Percentiles rank a stretch among this genome's conserved stretches.
Conservation (phyloP, 163 green algal species). For the Trebouxiophyceae sp. region DNA sequence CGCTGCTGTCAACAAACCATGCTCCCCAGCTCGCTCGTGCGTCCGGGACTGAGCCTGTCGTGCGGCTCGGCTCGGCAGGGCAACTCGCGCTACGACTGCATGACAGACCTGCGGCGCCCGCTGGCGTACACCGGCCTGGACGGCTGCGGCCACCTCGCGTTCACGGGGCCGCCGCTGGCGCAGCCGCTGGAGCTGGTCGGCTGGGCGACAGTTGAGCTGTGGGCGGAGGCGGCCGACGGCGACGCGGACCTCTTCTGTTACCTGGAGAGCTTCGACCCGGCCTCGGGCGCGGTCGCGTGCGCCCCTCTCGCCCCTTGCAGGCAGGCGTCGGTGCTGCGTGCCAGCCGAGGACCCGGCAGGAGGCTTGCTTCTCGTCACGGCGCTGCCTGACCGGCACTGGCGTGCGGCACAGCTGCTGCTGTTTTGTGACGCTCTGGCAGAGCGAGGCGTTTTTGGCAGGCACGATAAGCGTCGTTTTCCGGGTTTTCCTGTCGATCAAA, state of each 20-base stretch:
- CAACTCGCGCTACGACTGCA: background rate
- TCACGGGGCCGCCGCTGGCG: background rate
- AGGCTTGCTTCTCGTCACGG: background rate
- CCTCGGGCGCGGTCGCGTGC: background rate
- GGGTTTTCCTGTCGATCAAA: no score
- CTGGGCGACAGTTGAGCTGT: background rate
- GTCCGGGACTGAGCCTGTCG: no score
- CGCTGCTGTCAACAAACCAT: no score
- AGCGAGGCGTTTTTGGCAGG: no score
- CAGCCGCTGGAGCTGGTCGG: background rate
- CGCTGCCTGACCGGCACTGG: no score
- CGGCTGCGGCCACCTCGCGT: background rate
- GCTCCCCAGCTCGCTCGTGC: no score
- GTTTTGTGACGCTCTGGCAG: no score
- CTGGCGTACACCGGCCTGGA: background rate
- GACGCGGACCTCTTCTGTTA: background rate
- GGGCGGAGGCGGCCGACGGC: background rate
- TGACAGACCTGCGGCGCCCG: background rate
- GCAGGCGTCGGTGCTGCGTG: background rate
- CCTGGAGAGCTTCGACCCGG: background rate
- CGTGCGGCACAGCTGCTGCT: no score
- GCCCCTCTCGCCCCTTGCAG: background rate
- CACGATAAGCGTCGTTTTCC: no score
- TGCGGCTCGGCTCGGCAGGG: no score
- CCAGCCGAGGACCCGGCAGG: background rate